Conservation (phyloP, 257 asterid species). For the Solanum megistacrolobum region DNA sequence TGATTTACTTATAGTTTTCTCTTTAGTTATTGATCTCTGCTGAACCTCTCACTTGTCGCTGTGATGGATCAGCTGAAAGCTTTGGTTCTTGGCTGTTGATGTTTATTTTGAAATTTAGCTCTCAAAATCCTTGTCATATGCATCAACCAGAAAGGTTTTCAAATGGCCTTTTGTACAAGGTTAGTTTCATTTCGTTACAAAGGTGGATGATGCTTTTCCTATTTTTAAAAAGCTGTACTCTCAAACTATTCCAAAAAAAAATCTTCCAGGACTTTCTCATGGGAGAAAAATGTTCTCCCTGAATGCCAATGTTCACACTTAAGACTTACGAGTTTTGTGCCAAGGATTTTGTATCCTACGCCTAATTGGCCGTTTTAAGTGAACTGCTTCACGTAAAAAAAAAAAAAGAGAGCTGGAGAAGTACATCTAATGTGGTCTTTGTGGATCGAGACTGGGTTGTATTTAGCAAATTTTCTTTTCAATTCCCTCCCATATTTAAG, state of each 20-base stretch:
- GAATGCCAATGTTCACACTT: not conserved
- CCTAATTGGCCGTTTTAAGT: not conserved
- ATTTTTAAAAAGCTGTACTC: conserved; percentile 74
- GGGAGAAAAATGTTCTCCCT: conserved; percentile 7
- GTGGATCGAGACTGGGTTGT: not conserved
- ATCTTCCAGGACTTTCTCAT: conserved; percentile 35
- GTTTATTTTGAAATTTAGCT: not conserved
- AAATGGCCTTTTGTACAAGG: conserved; percentile 79
- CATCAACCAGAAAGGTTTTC: conserved; percentile 30
- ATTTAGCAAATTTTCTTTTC: not conserved
- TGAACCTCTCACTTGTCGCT: not conserved
- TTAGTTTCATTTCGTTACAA: conserved; percentile 47
- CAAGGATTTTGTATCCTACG: not conserved
- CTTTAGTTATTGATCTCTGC: too few relatives aligned
- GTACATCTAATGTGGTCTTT: not conserved
- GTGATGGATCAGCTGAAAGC: not conserved
- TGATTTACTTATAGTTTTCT: not conserved
- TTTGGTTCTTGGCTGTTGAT: not conserved
- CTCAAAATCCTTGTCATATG: conserved; percentile 14
- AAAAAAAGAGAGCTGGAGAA: not conserved
- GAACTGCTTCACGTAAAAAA: not conserved
- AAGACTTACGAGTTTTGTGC: not conserved
- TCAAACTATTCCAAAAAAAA: conserved; percentile 44
- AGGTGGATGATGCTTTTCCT: conserved; percentile 49
- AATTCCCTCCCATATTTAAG: not conserved